Evolutionary conservation across 2,329 filamentous ascomycete genomes (phyloP).

Genomic region (Paramyrothecium roridum): DNA sequence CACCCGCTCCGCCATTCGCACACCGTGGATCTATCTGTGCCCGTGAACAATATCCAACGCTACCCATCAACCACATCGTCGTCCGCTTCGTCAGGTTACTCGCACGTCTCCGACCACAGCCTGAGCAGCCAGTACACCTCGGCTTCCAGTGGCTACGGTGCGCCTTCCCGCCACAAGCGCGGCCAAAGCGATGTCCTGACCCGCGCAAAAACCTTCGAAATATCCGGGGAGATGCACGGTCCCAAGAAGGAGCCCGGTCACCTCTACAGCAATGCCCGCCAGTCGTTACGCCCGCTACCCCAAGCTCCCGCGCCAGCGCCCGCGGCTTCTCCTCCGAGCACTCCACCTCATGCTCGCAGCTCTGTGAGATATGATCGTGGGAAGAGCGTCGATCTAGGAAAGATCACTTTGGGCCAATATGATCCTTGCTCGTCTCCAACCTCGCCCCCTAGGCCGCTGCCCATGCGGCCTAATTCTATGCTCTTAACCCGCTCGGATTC

Average conservation of each 20-base stretch:
- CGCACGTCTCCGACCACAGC: slow-evolving; percentile 57
- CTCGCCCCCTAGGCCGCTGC: slow-evolving; percentile 37
- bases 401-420: slow-evolving; percentile 42
- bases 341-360: slow-evolving; percentile 13
- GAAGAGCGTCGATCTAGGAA: slow-evolving; percentile 62
- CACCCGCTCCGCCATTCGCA: slow-evolving; percentile 57
- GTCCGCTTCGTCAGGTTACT: slow-evolving; percentile 67
- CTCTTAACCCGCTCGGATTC: slow-evolving; percentile 57
- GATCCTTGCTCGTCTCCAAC: slow-evolving; percentile 37
- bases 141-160: slow-evolving; percentile 58
- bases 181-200: slow-evolving; percentile 69
- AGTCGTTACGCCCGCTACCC: slow-evolving; percentile 72
- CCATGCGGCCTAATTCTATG: slow-evolving; percentile 59
- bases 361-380: slow-evolving; percentile 49
- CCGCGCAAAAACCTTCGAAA: slow-evolving; percentile 46
- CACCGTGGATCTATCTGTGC: slow-evolving; percentile 38
- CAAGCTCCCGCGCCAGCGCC: slow-evolving; percentile 55
- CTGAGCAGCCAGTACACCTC: slow-evolving; percentile 63
- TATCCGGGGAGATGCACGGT: slow-evolving; percentile 36
- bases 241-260: slow-evolving; percentile 51
- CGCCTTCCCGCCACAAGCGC: slow-evolving; percentile 60
- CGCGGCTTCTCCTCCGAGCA: slow-evolving; percentile 34
- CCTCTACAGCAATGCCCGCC: slow-evolving; percentile 69
- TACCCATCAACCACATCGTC: slow-evolving; percentile 70
- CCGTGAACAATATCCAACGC: slow-evolving; percentile 45